These are phyloP conservation scores for Alliaria petiolata DNA, from an alignment of 345 rosid species.

Conservation along the genomic window DNA sequence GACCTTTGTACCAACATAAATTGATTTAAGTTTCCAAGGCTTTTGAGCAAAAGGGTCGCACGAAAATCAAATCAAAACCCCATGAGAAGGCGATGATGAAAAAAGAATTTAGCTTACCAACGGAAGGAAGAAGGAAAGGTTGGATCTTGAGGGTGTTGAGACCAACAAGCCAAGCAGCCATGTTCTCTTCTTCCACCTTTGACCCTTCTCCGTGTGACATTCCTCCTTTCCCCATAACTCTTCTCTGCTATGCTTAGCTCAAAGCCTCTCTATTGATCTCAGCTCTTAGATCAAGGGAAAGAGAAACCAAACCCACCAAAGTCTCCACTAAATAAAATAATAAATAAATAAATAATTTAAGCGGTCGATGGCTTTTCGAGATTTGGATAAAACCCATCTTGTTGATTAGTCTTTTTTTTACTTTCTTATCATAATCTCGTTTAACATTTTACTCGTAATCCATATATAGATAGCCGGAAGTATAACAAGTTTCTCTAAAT, in stretches of 20 bases:
- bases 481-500: no score
- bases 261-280: slow-evolving; percentile 1
- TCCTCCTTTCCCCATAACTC: slow-evolving; percentile 64
- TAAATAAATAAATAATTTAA: slow-evolving; percentile 2
- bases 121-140: slow-evolving; percentile 67
- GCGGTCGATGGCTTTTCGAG: neutral
- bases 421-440: no score
- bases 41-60: no score
- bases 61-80: neutral
- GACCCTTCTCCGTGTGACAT: slow-evolving; percentile 50
- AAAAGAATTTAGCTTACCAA: slow-evolving; percentile 38
- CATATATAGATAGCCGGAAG: no score
- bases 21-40: no score
- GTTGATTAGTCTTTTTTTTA: no score
- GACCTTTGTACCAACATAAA: slow-evolving; percentile 39
- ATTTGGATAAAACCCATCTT: slow-evolving; percentile 17
- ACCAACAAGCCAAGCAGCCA: slow-evolving; percentile 87
- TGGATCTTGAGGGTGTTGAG: slow-evolving; percentile 82
- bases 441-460: no score
- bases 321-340: slow-evolving; percentile 2
- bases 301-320: slow-evolving; percentile 20
- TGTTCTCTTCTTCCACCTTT: slow-evolving; percentile 56
- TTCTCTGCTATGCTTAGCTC: slow-evolving; percentile 2
- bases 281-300: neutral
- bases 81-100: neutral